A percentile compares a stretch with the other conserved stretches of the same genome.
These are phyloP conservation scores for Trametes cingulata DNA, from an alignment of 768 basidiomycete genomes.

Conservation along the genomic window DNA sequence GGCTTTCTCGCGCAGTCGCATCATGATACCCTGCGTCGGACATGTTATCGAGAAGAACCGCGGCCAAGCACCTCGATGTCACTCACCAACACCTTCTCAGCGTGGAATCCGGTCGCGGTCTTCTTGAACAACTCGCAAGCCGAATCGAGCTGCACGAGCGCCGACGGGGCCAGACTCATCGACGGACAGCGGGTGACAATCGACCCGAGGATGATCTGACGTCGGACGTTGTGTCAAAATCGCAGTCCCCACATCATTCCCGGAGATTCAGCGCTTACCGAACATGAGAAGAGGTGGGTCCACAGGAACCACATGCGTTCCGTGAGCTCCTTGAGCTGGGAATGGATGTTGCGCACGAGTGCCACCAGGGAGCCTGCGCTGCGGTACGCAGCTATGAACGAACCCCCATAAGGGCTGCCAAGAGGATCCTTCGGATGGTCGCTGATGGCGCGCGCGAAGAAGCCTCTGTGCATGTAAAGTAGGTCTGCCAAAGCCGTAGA, in stretches of 20 bases:
- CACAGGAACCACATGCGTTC: conserved; percentile 76
- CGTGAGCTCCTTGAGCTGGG: conserved; percentile 63
- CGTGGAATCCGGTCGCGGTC: conserved; percentile 53
- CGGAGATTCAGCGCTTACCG: conserved; percentile 40
- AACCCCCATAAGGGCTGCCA: conserved; percentile 67
- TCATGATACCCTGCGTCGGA: conserved; percentile 51
- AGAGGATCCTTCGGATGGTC: conserved; percentile 65
- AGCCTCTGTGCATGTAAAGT: conserved; percentile 76
- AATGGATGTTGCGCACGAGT: conserved; percentile 65
- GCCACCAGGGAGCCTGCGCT: conserved; percentile 70
- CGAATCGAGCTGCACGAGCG: conserved; percentile 63
- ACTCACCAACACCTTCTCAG: conserved; percentile 62
- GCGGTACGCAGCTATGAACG: conserved; percentile 66
- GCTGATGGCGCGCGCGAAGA: conserved; percentile 70
- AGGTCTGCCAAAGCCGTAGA: conserved; percentile 42
- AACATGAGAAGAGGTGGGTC: conserved; percentile 71
- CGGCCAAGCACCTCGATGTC: neutral
- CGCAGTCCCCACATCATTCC: neutral
- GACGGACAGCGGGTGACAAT: conserved; percentile 63
- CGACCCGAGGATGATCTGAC: conserved; percentile 67
- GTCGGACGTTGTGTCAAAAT: neutral
- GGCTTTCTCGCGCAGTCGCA: conserved; percentile 56
- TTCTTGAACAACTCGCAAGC: conserved; percentile 60
- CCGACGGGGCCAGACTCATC: conserved; percentile 69
- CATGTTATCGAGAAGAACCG: neutral